phyloP scores from a whole-genome alignment of 2,329 filamentous ascomycete species.

The Karstenula rhodostoma region DNA sequence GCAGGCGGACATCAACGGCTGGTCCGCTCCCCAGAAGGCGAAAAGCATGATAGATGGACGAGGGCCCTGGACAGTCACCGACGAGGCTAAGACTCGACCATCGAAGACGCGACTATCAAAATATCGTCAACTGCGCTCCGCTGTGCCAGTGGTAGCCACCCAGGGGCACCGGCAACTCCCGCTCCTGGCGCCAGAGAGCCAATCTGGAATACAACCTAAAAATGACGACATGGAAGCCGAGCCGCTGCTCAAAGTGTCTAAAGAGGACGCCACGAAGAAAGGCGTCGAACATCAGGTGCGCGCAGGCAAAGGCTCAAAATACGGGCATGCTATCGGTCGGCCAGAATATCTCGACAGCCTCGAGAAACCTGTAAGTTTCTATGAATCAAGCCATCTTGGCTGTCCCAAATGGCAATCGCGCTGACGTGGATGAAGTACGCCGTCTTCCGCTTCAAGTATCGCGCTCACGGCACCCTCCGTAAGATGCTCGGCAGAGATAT shows the following conservation, averaged over 20 bases:
- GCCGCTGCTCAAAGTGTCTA: slow-evolving; percentile 32
- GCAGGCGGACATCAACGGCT: slow-evolving; percentile 10
- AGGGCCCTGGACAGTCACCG: neutral
- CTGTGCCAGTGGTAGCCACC: neutral
- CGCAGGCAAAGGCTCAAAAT: slow-evolving; percentile 46
- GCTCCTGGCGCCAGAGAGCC: slow-evolving; percentile 15
- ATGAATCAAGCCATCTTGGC: neutral
- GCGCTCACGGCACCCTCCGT: slow-evolving; percentile 43
- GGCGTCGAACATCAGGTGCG: slow-evolving; percentile 43
- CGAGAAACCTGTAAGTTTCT: slow-evolving; percentile 31
- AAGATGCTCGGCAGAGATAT: slow-evolving; percentile 37
- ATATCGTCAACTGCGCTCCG: neutral
- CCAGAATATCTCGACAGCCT: slow-evolving; percentile 54
- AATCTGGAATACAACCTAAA: slow-evolving; percentile 24
- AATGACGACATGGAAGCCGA: slow-evolving; percentile 26
- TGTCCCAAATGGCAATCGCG: neutral
- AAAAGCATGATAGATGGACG: neutral
- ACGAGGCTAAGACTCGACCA: slow-evolving; percentile 5
- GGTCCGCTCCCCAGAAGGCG: neutral
- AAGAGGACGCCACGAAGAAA: slow-evolving; percentile 21
- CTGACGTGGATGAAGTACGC: slow-evolving; percentile 48
- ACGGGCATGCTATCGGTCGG: slow-evolving; percentile 47
- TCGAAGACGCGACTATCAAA: neutral
- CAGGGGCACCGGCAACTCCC: slow-evolving; percentile 47
- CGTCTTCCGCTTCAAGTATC: slow-evolving; percentile 60